These are phyloP conservation scores for Phytophthora idaei DNA, from an alignment of 352 stramenopile genomes.

Conservation along the genomic window DNA sequence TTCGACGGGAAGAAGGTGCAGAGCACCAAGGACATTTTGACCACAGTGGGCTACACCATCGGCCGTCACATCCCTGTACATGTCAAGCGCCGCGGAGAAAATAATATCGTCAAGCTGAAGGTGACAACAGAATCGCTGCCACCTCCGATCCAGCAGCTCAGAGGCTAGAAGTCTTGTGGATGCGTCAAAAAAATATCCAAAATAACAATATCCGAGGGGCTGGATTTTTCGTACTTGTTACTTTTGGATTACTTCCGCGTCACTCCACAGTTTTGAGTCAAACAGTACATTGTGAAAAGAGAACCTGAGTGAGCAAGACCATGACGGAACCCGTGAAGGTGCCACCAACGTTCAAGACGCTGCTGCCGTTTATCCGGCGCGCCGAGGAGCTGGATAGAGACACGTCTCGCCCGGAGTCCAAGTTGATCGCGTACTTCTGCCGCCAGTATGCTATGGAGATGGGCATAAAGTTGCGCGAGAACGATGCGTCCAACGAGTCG, in stretches of 20 bases:
- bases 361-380: conserved; percentile 93
- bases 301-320: background rate
- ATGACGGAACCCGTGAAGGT: conserved; percentile 82
- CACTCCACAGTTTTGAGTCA: background rate
- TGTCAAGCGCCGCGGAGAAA: conserved; percentile 68
- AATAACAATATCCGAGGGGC: no score
- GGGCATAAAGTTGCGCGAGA: conserved; percentile 87
- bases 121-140: conserved; percentile 73
- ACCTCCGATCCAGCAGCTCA: conserved; percentile 28
- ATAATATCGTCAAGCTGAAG: conserved; percentile 45
- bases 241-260: no score
- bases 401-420: conserved; percentile 88
- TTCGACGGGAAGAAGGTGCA: conserved; percentile 77
- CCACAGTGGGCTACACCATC: conserved; percentile 72
- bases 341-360: conserved; percentile 93
- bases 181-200: no score
- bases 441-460: conserved; percentile 90
- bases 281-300: conserved; percentile 1
- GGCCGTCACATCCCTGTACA: conserved; percentile 70
- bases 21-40: conserved; percentile 80
- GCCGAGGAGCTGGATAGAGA: conserved; percentile 96
- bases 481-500: conserved; percentile 73
- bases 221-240: no score
- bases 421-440: conserved; percentile 96
- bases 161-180: background rate